Percentiles rank a stretch among this genome's conserved stretches.
phyloP scores from a whole-genome alignment of 2,329 filamentous ascomycete genomes.

The Monilinia vaccinii-corymbosi region DNA sequence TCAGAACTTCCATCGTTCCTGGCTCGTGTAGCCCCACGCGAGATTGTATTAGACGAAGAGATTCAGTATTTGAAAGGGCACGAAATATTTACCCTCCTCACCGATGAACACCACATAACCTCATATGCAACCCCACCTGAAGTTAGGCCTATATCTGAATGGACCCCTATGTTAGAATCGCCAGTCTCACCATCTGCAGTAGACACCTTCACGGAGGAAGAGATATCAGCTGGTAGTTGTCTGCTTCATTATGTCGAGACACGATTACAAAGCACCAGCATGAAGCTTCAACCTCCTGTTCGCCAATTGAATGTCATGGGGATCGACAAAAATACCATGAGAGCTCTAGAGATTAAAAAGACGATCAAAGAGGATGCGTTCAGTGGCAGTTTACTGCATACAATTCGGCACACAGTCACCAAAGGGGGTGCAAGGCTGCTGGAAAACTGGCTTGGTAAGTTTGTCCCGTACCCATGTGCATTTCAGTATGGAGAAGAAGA shows the following conservation, averaged over 20 bases:
- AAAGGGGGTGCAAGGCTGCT: conserved; percentile 83
- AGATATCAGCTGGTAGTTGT: conserved; percentile 68
- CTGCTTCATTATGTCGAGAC: conserved; percentile 79
- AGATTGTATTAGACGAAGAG: conserved; percentile 68
- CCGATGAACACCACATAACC: conserved; percentile 66
- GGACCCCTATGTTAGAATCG: conserved; percentile 70
- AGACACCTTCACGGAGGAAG: conserved; percentile 52
- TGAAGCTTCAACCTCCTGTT: conserved; percentile 76
- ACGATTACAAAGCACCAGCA: conserved; percentile 64
- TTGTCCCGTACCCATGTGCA: background rate
- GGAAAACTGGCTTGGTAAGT: conserved; percentile 68
- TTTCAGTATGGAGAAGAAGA: background rate
- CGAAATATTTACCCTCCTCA: conserved; percentile 56
- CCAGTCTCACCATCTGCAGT: conserved; percentile 47
- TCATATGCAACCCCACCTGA: conserved; percentile 53
- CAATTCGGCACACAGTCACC: conserved; percentile 81
- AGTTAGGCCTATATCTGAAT: conserved; percentile 38
- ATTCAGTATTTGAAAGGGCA: conserved; percentile 50
- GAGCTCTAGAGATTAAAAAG: conserved; percentile 78
- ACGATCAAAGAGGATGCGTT: conserved; percentile 74
- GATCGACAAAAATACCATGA: conserved; percentile 86
- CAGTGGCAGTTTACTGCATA: conserved; percentile 79
- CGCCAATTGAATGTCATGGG: conserved; percentile 74
- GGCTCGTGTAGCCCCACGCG: conserved; percentile 72
- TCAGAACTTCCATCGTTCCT: conserved; percentile 69